phyloP scores from a whole-genome alignment of 257 asterid species.

The Nicotiana benthamiana region DNA sequence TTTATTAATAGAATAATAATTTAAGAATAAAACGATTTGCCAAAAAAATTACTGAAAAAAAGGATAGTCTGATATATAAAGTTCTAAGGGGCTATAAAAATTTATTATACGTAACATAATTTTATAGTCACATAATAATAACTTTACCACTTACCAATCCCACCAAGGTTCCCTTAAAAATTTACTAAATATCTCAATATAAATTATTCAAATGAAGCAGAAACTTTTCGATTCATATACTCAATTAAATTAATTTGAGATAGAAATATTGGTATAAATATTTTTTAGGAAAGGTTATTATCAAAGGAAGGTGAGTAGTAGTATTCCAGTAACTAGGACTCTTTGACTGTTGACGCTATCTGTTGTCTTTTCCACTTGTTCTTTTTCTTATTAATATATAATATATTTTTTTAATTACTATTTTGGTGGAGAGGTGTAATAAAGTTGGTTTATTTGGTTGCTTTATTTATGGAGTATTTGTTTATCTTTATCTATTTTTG shows the following conservation, averaged over 20 bases:
- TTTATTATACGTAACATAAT: too few relatives aligned
- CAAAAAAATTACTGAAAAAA: too few relatives aligned
- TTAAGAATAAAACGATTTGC: too few relatives aligned
- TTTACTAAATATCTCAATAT: background rate
- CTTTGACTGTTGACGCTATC: background rate
- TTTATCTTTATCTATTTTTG: too few relatives aligned
- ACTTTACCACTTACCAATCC: background rate
- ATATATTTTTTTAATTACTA: background rate
- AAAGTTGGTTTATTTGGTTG: background rate
- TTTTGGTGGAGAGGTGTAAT: background rate
- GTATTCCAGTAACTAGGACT: background rate
- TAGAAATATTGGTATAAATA: background rate
- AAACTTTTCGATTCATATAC: background rate
- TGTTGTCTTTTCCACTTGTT: background rate
- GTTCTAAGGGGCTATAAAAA: fast-evolving
- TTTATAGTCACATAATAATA: background rate
- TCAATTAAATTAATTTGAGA: background rate
- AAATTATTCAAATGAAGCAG: background rate
- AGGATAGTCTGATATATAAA: too few relatives aligned
- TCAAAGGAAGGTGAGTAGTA: background rate
- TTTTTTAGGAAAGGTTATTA: background rate
- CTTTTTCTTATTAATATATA: background rate
- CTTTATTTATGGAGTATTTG: background rate
- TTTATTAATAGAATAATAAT: too few relatives aligned
- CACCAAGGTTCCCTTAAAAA: too few relatives aligned